Conservation (phyloP, 164 flowering plant species). For the Aristolochia californica region DNA sequence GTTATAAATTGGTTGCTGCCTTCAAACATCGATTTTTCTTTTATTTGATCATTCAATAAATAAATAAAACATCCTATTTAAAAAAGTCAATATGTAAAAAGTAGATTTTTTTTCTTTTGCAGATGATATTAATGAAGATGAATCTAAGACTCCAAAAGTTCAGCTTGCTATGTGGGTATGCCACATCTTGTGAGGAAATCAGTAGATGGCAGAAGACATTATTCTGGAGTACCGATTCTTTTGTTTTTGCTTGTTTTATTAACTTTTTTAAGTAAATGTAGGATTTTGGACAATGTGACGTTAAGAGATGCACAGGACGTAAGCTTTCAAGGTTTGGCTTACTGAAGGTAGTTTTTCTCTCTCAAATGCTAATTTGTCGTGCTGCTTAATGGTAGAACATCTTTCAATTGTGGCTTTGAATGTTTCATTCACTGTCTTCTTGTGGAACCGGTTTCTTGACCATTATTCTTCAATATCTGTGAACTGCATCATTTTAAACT, state of each 20-base stretch:
- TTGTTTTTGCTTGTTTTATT: constrained; percentile 1
- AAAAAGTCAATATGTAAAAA: too few relatives aligned
- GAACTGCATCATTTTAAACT: neutral
- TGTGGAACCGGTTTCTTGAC: too few relatives aligned
- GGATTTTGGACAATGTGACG: constrained; percentile 99
- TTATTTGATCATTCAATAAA: too few relatives aligned
- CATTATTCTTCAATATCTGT: neutral
- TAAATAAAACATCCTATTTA: too few relatives aligned
- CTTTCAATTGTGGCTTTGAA: neutral
- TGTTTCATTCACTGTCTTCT: too few relatives aligned
- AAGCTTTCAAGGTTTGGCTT: constrained; percentile 85
- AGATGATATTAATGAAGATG: constrained; percentile 37
- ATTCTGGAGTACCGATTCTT: neutral
- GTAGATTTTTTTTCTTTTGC: constrained; percentile 7
- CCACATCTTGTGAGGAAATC: neutral
- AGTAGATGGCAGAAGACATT: neutral
- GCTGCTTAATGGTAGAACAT: neutral
- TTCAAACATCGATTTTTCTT: too few relatives aligned
- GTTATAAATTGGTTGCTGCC: too few relatives aligned
- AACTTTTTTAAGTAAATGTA: constrained; percentile 14
- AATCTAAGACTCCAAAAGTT: constrained; percentile 32
- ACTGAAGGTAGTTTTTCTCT: constrained; percentile 54
- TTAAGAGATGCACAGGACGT: constrained; percentile 96
- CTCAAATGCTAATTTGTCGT: neutral
- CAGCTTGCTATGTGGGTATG: constrained; percentile 99